A percentile compares a stretch with the other conserved stretches of the same genome.
Evolutionary conservation across 1,284 basidiomycete species (phyloP).

Genomic region (Neonothopanus nambi): DNA sequence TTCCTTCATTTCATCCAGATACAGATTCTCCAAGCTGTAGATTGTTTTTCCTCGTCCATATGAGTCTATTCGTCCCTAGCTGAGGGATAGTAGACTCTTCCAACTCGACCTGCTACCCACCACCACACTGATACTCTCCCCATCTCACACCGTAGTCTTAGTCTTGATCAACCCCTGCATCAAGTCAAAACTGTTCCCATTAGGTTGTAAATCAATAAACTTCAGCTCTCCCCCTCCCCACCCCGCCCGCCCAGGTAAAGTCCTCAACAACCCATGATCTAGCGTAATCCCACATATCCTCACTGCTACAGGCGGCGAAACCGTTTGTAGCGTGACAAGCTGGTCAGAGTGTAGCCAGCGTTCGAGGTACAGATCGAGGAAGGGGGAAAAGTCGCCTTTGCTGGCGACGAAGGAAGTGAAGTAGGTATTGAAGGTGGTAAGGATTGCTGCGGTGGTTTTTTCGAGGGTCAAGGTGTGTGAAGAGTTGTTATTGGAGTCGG

Average conservation of each 20-base stretch:
- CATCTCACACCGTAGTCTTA: too few relatives aligned
- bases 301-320: conserved; percentile 66
- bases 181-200: conserved; percentile 96
- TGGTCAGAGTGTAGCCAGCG: conserved; percentile 92
- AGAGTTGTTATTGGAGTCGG: too few relatives aligned
- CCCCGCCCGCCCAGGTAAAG: conserved; percentile 59
- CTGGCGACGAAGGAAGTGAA: conserved; percentile 72
- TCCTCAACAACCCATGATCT: conserved; percentile 86
- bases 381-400: conserved; percentile 72
- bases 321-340: conserved; percentile 79
- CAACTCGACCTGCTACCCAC: too few relatives aligned
- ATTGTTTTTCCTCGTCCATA: too few relatives aligned
- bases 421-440: conserved; percentile 78
- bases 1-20: too few relatives aligned
- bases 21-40: too few relatives aligned
- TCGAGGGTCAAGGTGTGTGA: conserved; percentile 59
- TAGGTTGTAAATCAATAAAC: conserved; percentile 80
- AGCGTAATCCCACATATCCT: conserved; percentile 86
- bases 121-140: too few relatives aligned
- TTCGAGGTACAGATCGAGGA: conserved; percentile 77
- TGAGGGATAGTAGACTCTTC: too few relatives aligned
- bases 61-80: too few relatives aligned
- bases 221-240: conserved; percentile 33
- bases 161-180: conserved; percentile 83
- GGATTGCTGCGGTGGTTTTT: conserved; percentile 71